phyloP scores from a whole-genome alignment of 148 eudicot genomes.

The Salicornia ramosissima region DNA sequence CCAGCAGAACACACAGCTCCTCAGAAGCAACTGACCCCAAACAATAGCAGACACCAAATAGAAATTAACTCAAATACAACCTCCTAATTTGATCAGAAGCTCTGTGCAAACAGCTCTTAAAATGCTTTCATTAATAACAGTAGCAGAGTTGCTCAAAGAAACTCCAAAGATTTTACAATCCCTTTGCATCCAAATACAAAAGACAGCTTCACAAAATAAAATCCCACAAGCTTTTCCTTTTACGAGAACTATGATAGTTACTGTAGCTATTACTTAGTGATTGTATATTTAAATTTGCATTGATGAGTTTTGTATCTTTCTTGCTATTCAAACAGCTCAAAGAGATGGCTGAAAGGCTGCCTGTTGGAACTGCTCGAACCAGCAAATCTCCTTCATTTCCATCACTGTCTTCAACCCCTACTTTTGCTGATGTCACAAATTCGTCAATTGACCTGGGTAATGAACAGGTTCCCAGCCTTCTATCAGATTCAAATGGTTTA shows the following conservation, averaged over 20 bases:
- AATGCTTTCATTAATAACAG: too few species aligned
- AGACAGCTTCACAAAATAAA: too few species aligned
- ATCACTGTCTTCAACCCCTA: constrained; percentile 38
- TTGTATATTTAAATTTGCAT: neutral
- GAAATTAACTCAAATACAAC: too few species aligned
- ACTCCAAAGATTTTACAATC: too few species aligned
- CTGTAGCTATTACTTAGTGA: neutral
- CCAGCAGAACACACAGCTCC: too few species aligned
- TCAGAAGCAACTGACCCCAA: too few species aligned
- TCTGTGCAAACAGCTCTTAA: too few species aligned
- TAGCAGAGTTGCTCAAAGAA: too few species aligned
- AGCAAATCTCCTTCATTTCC: constrained; percentile 52
- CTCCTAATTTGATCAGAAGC: too few species aligned
- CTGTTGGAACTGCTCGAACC: constrained; percentile 81
- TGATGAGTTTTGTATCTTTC: neutral
- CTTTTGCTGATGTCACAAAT: constrained; percentile 45
- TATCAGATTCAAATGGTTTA: constrained; percentile 54
- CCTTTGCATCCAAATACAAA: too few species aligned
- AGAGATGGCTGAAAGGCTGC: constrained; percentile 97
- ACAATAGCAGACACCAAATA: too few species aligned
- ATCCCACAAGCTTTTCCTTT: too few species aligned
- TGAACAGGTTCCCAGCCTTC: constrained; percentile 39
- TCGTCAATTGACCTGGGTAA: constrained; percentile 43
- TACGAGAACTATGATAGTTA: neutral
- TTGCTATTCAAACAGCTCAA: constrained; percentile 40